These are phyloP conservation scores for Fusarium sp. DNA, from an alignment of 2,329 filamentous ascomycete genomes.

Conservation along the genomic window DNA sequence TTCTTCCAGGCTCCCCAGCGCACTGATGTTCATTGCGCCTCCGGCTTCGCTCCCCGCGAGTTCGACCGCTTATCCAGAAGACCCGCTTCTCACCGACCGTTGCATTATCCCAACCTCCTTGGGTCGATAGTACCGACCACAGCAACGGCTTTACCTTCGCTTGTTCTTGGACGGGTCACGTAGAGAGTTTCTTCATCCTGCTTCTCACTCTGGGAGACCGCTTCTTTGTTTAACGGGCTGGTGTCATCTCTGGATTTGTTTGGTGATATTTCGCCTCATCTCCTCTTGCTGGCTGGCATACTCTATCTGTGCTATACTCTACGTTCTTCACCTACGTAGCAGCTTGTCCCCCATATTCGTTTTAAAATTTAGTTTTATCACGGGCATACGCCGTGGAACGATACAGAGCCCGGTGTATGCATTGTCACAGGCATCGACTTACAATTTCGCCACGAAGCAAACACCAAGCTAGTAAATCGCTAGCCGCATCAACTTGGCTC, in stretches of 20 bases:
- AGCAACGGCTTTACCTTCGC: conserved; percentile 32
- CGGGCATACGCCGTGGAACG: conserved; percentile 36
- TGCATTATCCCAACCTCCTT: conserved; percentile 48
- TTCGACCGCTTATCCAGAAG: conserved; percentile 46
- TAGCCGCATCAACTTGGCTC: conserved; percentile 24
- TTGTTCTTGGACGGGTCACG: conserved; percentile 36
- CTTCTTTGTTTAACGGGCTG: conserved; percentile 38
- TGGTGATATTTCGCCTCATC: conserved; percentile 36
- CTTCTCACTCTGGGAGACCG: conserved; percentile 28
- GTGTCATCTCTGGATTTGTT: conserved; percentile 32
- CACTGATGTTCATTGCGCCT: conserved; percentile 32
- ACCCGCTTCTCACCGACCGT: conserved; percentile 50
- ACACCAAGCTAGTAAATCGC: conserved; percentile 25
- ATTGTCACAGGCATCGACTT: conserved; percentile 31
- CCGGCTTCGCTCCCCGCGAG: conserved; percentile 40
- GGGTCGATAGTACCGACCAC: conserved; percentile 39
- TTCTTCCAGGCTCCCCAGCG: conserved; percentile 20
- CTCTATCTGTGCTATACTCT: conserved; percentile 29
- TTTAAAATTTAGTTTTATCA: conserved; percentile 30
- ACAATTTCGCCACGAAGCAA: conserved; percentile 32
- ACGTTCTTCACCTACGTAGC: conserved; percentile 37
- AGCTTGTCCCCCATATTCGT: conserved; percentile 25
- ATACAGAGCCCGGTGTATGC: conserved; percentile 40
- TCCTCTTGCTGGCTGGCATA: conserved; percentile 33
- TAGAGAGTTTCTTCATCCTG: conserved; percentile 34